phyloP scores from a whole-genome alignment of 495 filamentous ascomycete genomes.

The Letharia lupina region DNA sequence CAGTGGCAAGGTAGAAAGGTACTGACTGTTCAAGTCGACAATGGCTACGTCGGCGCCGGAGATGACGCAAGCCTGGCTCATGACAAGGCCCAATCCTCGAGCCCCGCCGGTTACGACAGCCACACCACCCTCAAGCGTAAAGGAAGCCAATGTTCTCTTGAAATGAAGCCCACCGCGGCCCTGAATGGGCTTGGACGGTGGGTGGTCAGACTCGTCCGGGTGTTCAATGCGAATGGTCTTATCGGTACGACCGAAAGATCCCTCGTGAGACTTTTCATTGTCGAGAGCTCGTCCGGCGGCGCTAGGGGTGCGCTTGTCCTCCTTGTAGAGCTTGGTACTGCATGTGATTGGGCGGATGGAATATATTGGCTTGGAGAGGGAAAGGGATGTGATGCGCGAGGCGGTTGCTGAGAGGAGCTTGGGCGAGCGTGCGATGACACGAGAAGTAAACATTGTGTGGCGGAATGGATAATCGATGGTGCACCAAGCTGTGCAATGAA shows the following conservation, averaged over 20 bases:
- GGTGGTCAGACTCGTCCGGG: conserved; percentile 61
- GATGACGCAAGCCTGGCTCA: conserved; percentile 80
- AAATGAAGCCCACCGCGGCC: conserved; percentile 63
- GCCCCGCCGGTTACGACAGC: conserved; percentile 81
- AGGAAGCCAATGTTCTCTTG: conserved; percentile 62
- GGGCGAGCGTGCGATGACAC: conserved; percentile 10
- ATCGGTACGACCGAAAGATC: conserved; percentile 66
- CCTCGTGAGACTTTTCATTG: conserved; percentile 31
- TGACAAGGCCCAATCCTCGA: conserved; percentile 77
- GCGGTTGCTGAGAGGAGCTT: conserved; percentile 7
- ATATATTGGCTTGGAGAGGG: conserved; percentile 16
- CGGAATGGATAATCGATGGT: neutral
- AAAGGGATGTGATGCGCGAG: conserved; percentile 8
- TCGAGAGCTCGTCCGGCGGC: conserved; percentile 18
- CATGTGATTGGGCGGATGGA: conserved; percentile 25
- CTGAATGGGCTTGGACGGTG: conserved; percentile 55
- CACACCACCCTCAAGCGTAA: conserved; percentile 71
- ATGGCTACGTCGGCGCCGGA: conserved; percentile 85
- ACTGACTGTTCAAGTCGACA: conserved; percentile 84
- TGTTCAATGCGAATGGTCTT: conserved; percentile 66
- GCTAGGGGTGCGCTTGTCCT: conserved; percentile 22
- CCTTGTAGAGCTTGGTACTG: conserved; percentile 26
- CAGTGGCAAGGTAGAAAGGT: neutral
- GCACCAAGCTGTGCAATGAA: conserved; percentile 1
- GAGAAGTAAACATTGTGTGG: conserved; percentile 15